Evolutionary conservation across 1,139 yeast species (phyloP).

Genomic region (Yamadazyma oceani): DNA sequence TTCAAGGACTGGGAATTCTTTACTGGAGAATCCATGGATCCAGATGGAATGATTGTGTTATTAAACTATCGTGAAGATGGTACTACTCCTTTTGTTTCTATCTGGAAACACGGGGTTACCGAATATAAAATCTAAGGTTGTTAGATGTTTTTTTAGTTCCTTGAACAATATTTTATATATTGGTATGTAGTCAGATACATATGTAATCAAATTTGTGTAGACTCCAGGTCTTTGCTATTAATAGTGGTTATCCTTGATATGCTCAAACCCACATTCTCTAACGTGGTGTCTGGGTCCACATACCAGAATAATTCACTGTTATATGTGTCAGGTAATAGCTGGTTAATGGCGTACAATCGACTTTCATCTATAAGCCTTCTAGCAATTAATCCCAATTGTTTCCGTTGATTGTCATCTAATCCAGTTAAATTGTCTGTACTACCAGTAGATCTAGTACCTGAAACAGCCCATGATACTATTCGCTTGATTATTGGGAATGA

Average conservation of each 20-base stretch:
- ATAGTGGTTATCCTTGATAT: no score
- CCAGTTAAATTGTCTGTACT: conserved; percentile 14
- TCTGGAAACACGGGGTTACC: conserved; percentile 98
- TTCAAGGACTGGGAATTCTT: conserved; percentile 99
- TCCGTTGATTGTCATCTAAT: conserved; percentile 47
- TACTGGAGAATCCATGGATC: conserved; percentile 99
- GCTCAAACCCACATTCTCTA: conserved; percentile 68
- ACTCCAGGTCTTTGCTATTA: no score
- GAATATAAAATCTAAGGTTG: conserved; percentile 77
- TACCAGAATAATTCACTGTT: conserved; percentile 57
- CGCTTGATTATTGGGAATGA: conserved; percentile 60
- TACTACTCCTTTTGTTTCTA: conserved; percentile 92
- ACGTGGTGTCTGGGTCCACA: conserved; percentile 54
- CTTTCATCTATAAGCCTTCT: conserved; percentile 68
- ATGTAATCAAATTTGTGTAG: no score
- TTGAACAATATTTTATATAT: neutral
- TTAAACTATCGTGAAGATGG: conserved; percentile 99
- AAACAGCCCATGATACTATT: conserved; percentile 86
- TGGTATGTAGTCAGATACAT: neutral
- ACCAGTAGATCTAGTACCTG: conserved; percentile 48
- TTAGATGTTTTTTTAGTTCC: conserved; percentile 2
- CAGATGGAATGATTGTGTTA: conserved; percentile 96
- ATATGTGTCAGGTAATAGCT: conserved; percentile 26
- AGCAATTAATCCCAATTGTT: conserved; percentile 60
- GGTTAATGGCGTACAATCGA: conserved; percentile 45